Evolutionary conservation across 1,284 basidiomycete genomes (phyloP).

Genomic region (Puccinia novopanici): DNA sequence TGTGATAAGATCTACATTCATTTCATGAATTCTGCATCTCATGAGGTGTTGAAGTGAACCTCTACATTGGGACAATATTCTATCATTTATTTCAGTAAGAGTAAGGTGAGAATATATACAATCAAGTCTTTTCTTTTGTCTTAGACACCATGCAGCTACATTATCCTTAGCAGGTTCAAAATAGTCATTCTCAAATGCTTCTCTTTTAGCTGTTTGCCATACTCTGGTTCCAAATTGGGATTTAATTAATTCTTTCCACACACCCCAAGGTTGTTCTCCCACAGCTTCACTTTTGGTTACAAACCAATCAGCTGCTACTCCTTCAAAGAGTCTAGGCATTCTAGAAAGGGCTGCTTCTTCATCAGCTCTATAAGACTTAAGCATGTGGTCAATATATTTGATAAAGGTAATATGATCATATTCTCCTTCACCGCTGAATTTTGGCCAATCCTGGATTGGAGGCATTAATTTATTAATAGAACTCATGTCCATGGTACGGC

Average conservation of each 20-base stretch:
- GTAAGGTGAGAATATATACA: not conserved
- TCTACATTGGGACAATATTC: no score
- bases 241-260: not conserved
- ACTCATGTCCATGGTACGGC: not conserved
- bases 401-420: not conserved
- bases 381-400: not conserved
- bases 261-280: not conserved
- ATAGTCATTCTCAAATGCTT: slow-evolving; percentile 7
- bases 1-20: no score
- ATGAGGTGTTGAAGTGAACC: no score
- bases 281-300: not conserved
- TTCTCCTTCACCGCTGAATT: not conserved
- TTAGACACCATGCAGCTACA: not conserved
- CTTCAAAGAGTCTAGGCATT: slow-evolving; percentile 2
- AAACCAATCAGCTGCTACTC: slow-evolving; percentile 12
- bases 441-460: not conserved
- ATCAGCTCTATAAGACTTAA: not conserved
- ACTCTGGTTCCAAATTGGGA: slow-evolving; percentile 1
- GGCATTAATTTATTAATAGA: not conserved
- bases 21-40: no score
- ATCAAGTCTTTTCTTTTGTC: not conserved
- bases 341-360: not conserved
- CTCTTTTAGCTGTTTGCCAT: not conserved
- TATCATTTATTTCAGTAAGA: not conserved
- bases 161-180: not conserved